Evolutionary conservation across 2,329 filamentous ascomycete genomes (phyloP).

Genomic region (Diaporthe longicolla): DNA sequence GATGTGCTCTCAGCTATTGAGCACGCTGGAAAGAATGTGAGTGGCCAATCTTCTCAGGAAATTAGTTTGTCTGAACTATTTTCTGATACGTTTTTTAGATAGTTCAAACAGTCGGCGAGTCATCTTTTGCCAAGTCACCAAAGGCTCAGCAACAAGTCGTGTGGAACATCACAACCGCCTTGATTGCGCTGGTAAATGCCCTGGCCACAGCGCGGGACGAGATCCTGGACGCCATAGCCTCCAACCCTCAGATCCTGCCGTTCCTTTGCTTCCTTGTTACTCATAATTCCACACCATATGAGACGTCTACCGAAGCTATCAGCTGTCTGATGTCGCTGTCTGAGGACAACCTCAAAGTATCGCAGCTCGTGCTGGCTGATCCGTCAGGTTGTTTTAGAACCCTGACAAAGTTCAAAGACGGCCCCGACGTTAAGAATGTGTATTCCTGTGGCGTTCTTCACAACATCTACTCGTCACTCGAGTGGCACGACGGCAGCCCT

Average conservation of each 20-base stretch:
- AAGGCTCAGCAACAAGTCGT: constrained; percentile 68
- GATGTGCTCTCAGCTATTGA: constrained; percentile 72
- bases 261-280: constrained; percentile 69
- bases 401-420: constrained; percentile 63
- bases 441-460: constrained; percentile 74
- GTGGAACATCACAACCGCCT: constrained; percentile 68
- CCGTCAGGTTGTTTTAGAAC: constrained; percentile 63
- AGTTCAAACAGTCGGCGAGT: constrained; percentile 51
- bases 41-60: constrained; percentile 17
- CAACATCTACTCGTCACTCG: constrained; percentile 69
- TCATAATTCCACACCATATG: constrained; percentile 55
- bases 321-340: constrained; percentile 70
- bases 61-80: constrained; percentile 18
- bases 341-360: constrained; percentile 71
- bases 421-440: constrained; percentile 64
- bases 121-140: constrained; percentile 61
- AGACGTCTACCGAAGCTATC: constrained; percentile 63
- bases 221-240: constrained; percentile 68
- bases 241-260: constrained; percentile 62
- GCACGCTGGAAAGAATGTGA: constrained; percentile 40
- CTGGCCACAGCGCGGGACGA: constrained; percentile 73
- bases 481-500: constrained; percentile 66
- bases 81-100: constrained; percentile 37
- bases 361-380: constrained; percentile 66
- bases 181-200: constrained; percentile 66